phyloP scores from a whole-genome alignment of 305 asterid genomes.

The Fraxinus nigra region DNA sequence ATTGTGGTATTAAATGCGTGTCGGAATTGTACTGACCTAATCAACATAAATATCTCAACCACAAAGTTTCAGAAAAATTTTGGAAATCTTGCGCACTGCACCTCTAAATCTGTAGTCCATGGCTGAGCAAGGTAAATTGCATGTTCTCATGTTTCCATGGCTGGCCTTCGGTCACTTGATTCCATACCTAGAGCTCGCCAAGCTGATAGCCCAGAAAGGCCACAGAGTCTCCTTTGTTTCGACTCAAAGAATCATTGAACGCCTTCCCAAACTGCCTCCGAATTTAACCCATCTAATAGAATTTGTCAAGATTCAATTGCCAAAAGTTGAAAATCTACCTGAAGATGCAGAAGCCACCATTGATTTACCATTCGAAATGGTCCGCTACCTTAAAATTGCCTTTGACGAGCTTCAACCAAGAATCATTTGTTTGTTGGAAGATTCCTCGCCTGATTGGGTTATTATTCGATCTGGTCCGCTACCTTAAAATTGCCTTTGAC shows the following conservation, averaged over 20 bases:
- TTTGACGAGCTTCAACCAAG: too few relatives aligned
- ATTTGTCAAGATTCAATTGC: conserved; percentile 32
- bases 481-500: conserved; percentile 38
- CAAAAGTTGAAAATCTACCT: conserved; percentile 25
- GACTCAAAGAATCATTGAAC: conserved; percentile 49
- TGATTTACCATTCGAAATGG: conserved; percentile 29
- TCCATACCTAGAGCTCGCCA: conserved; percentile 45
- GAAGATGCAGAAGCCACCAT: conserved; percentile 44
- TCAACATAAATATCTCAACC: background rate
- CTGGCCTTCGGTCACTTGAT: conserved; percentile 61
- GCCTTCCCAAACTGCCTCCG: conserved; percentile 48
- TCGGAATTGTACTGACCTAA: background rate
- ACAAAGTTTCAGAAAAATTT: background rate
- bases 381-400: background rate
- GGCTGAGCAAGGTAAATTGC: conserved; percentile 5
- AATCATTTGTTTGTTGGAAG: too few relatives aligned
- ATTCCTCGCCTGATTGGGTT: conserved; percentile 16
- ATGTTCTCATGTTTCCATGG: conserved; percentile 33
- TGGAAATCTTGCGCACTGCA: background rate
- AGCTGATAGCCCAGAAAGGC: conserved; percentile 39
- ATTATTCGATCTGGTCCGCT: conserved; percentile 15
- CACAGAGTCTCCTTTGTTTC: conserved; percentile 50
- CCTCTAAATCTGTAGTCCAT: background rate
- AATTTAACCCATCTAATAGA: conserved; percentile 4
- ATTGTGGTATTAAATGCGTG: background rate